Evolutionary conservation across 1,139 yeast species (phyloP).

Genomic region (Yarrowia galli): DNA sequence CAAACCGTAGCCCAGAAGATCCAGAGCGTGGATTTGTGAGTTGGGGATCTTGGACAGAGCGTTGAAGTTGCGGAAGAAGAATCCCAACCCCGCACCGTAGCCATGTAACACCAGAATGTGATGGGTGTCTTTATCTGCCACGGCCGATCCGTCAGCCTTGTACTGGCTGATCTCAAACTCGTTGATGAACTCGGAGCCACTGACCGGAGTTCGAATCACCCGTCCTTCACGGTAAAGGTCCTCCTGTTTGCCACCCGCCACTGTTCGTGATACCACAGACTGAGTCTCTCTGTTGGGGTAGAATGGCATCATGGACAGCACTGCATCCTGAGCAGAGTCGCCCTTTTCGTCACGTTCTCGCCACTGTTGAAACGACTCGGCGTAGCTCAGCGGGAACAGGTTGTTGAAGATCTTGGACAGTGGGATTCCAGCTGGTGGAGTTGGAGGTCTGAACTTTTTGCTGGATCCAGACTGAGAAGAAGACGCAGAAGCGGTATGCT

Average conservation of each 20-base stretch:
- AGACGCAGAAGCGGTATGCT: conserved; percentile 23
- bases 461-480: background rate
- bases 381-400: conserved; percentile 51
- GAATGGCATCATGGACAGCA: conserved; percentile 64
- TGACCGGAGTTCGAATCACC: conserved; percentile 63
- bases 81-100: conserved; percentile 87
- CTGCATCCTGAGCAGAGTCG: conserved; percentile 54
- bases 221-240: conserved; percentile 51
- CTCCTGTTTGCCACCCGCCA: background rate
- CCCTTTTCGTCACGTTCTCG: conserved; percentile 51
- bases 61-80: conserved; percentile 79
- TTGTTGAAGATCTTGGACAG: conserved; percentile 47
- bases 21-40: conserved; percentile 73
- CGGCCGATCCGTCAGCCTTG: conserved; percentile 40
- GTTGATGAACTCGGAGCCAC: conserved; percentile 61
- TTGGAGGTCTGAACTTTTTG: conserved; percentile 44
- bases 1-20: conserved; percentile 84
- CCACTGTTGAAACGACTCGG: conserved; percentile 59
- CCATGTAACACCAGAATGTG: conserved; percentile 81
- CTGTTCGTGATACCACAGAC: background rate
- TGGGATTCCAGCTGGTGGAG: conserved; percentile 51
- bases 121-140: conserved; percentile 42
- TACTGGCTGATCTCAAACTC: conserved; percentile 57
- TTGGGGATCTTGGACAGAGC: conserved; percentile 53
- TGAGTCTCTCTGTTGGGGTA: conserved; percentile 55